Base-by-base conservation (phyloP, 306 rosid genomes). In the Macrotyloma uniflorum region DNA sequence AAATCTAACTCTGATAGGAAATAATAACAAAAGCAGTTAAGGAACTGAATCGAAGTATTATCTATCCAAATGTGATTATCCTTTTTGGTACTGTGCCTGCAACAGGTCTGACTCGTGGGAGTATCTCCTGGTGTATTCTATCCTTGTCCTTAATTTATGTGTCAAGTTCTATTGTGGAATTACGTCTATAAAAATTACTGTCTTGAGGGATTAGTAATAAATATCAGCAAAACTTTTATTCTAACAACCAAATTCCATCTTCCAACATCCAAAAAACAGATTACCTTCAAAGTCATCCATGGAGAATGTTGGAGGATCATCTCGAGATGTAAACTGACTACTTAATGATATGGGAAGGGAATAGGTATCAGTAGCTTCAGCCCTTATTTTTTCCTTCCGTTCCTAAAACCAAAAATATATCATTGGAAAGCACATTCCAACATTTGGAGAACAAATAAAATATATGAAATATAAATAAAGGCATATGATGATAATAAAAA, bases 211-310 rank as follows among this genome's bases (percentile, higher is more conserved):
- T 40, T 22, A 19, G 6, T 20, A 40, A 38, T 40, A 20, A 19
- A 66, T 38, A 38, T 20, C 51, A 64, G 10, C 69, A 36, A 32
- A 65, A 65, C 50, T 40, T 38, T 10, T 65, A 65, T 65, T 46
- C 70, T 65, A 36, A 36, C 70, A 18, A 36, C 33, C 32, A 58
- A 65, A 23, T 79, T 45, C 47, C 58, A 46, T 61, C 61, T 30
- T 82, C 73, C 51, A 79, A 63, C 43, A 55, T n/a, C 67, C 64
- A 32, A 51, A 73, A 57, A 75, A 54, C 26, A 74, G 32, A 75
- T 85, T 86, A 95, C 98, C 98, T 87, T 89, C 96, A 71, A 95
- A 95, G 85, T 95, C 98, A 86, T 91, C 96, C 89, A 95, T 79
- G 81, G 98, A 92, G 87, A 92, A 93, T 1, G 79, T 69, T 6